These are phyloP conservation scores for Scutellaria barbata DNA, from an alignment of 257 asterid genomes.

Conservation along the genomic window DNA sequence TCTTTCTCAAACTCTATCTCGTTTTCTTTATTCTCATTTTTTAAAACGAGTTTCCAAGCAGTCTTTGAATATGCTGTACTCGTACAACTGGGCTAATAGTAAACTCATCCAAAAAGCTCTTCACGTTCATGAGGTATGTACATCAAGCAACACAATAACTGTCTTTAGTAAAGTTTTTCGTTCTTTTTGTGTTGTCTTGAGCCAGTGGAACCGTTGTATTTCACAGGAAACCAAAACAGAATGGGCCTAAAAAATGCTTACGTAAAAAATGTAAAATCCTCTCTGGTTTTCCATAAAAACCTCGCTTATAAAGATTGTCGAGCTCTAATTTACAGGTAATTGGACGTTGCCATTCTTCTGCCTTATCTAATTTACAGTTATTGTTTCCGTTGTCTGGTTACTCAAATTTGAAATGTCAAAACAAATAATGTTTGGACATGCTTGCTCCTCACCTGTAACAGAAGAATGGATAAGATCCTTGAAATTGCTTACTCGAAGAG, in stretches of 20 bases:
- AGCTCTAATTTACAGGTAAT: slow-evolving; percentile 32
- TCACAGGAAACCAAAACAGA: slow-evolving; percentile 35
- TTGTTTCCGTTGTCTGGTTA: background rate
- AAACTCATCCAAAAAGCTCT: slow-evolving; percentile 40
- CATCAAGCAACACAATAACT: background rate
- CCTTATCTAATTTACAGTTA: no score
- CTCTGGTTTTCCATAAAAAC: background rate
- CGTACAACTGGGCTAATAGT: slow-evolving; percentile 32
- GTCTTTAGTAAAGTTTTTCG: background rate
- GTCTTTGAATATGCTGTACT: slow-evolving; percentile 8
- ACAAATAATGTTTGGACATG: background rate
- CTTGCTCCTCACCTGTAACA: background rate
- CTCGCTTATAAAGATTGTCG: slow-evolving; percentile 12
- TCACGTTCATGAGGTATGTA: slow-evolving; percentile 22
- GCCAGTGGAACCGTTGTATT: background rate
- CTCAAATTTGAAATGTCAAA: background rate
- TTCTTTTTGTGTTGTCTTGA: no score
- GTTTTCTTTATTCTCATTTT: background rate
- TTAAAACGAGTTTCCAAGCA: background rate
- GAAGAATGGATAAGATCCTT: slow-evolving; percentile 27
- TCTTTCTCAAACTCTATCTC: background rate
- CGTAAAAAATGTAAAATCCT: background rate
- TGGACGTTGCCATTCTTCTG: no score
- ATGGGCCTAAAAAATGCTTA: slow-evolving; percentile 29
- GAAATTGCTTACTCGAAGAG: background rate